Evolutionary conservation across 495 filamentous ascomycete genomes (phyloP).

Genomic region (Hypomontagnella submonticulosa): DNA sequence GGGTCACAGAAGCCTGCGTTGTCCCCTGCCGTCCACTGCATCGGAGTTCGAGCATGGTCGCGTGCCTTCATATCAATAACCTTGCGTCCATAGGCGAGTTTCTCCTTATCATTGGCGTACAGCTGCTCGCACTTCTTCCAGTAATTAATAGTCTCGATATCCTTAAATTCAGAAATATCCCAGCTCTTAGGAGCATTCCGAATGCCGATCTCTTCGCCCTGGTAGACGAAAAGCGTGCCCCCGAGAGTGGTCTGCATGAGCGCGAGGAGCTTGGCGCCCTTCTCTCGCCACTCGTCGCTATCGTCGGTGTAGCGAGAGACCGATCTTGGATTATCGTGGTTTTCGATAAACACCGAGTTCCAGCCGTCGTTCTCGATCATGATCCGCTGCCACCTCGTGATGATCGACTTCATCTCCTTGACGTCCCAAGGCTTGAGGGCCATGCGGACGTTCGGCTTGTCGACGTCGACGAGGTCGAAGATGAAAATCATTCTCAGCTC

Average conservation of each 20-base stretch:
- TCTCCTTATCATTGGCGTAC: conserved; percentile 42
- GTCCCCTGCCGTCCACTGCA: conserved; percentile 66
- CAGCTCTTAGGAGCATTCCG: conserved; percentile 67
- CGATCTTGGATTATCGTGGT: conserved; percentile 70
- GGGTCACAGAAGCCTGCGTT: conserved; percentile 64
- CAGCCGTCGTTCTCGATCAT: conserved; percentile 70
- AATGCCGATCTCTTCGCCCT: conserved; percentile 77
- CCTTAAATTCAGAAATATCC: conserved; percentile 71
- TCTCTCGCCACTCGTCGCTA: conserved; percentile 54
- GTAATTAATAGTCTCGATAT: conserved; percentile 71
- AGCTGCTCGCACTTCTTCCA: conserved; percentile 57
- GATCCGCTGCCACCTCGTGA: conserved; percentile 67
- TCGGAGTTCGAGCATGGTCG: conserved; percentile 71
- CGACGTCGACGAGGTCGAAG: conserved; percentile 67
- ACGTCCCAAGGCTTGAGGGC: conserved; percentile 62
- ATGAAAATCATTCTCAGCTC: conserved; percentile 76
- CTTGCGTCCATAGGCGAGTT: conserved; percentile 51
- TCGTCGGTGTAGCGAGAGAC: conserved; percentile 63
- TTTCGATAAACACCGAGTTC: conserved; percentile 73
- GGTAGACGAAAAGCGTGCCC: conserved; percentile 73
- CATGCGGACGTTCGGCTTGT: conserved; percentile 54
- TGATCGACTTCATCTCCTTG: conserved; percentile 63
- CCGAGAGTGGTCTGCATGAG: conserved; percentile 63
- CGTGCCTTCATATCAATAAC: conserved; percentile 62
- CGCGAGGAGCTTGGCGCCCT: conserved; percentile 70